phyloP scores from a whole-genome alignment of 805 yeast genomes.

The Kluyveromyces wickerhamii region DNA sequence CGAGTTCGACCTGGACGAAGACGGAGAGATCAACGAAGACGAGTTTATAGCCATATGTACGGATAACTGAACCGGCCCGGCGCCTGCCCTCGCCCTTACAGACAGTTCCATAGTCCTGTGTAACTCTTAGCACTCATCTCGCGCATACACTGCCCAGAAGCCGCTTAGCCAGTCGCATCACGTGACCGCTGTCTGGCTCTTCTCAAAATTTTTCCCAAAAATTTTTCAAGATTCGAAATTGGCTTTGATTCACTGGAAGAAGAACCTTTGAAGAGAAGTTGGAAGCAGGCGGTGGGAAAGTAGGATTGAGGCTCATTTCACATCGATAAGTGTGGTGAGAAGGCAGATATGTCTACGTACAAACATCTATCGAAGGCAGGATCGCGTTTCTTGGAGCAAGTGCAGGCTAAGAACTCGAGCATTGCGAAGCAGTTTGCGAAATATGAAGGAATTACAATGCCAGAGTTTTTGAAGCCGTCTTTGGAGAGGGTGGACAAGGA shows the following conservation, averaged over 20 bases:
- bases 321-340: too few relatives aligned
- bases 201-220: too few relatives aligned
- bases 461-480: slow-evolving; percentile 32
- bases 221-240: too few relatives aligned
- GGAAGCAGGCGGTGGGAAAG: too few relatives aligned
- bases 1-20: slow-evolving; percentile 92
- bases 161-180: too few relatives aligned
- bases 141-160: too few relatives aligned
- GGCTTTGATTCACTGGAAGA: too few relatives aligned
- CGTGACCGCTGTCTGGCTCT: too few relatives aligned
- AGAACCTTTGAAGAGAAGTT: background rate
- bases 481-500: slow-evolving; percentile 27
- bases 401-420: slow-evolving; percentile 26
- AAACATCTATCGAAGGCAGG: slow-evolving; percentile 33
- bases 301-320: too few relatives aligned
- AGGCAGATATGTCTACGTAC: slow-evolving; percentile 17
- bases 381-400: slow-evolving; percentile 28
- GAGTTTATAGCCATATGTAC: slow-evolving; percentile 87
- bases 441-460: slow-evolving; percentile 26
- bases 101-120: too few relatives aligned
- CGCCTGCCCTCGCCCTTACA: too few relatives aligned
- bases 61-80: slow-evolving; percentile 49
- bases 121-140: too few relatives aligned
- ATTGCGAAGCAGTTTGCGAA: slow-evolving; percentile 25
- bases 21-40: slow-evolving; percentile 87